Percentiles rank a stretch among this genome's conserved stretches.
phyloP scores from a whole-genome alignment of 306 rosid genomes.

The Biancaea sappan region DNA sequence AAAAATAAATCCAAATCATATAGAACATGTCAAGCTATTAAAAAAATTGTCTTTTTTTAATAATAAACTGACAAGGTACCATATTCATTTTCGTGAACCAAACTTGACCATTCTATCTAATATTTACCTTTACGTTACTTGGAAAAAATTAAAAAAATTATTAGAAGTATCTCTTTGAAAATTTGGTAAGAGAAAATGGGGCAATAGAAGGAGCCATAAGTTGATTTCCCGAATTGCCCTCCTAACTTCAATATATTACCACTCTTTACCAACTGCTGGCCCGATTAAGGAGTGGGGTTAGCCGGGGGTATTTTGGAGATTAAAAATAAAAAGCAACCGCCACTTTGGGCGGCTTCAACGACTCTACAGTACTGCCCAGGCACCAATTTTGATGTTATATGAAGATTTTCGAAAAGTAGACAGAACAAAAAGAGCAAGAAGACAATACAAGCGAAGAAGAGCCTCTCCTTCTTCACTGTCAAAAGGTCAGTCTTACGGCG shows the following conservation, averaged over 20 bases:
- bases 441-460: neutral
- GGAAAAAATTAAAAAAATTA: neutral
- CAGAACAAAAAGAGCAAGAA: slow-evolving; percentile 1
- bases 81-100: neutral
- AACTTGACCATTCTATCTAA: neutral
- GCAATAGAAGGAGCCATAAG: neutral
- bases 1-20: neutral
- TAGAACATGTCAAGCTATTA: neutral
- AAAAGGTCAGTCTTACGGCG: slow-evolving; percentile 12
- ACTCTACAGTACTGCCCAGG: slow-evolving; percentile 28
- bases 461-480: neutral
- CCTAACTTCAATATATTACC: neutral
- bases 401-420: slow-evolving; percentile 1
- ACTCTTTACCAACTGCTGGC: too few species aligned
- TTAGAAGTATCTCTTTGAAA: neutral
- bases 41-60: neutral
- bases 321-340: slow-evolving; percentile 34
- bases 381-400: slow-evolving; percentile 19
- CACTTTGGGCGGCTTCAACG: slow-evolving; percentile 28
- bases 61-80: neutral
- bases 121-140: neutral
- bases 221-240: slow-evolving; percentile 1
- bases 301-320: slow-evolving; percentile 27
- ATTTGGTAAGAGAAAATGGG: neutral
- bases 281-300: too few species aligned